Evolutionary conservation across 345 rosid species (phyloP).

Genomic region (Balakata baccata): DNA sequence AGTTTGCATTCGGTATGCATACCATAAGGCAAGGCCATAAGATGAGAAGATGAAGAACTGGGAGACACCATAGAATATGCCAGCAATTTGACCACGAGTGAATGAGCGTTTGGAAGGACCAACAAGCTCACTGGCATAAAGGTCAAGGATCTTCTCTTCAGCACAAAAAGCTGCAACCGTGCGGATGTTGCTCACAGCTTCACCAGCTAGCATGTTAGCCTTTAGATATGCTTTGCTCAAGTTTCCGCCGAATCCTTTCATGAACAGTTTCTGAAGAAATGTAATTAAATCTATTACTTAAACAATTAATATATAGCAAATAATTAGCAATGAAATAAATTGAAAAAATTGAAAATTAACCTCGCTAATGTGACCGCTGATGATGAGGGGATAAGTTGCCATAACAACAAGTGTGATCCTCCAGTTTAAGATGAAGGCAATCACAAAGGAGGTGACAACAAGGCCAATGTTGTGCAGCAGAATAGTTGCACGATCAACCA

Average conservation of each 20-base stretch:
- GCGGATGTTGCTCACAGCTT: conserved; percentile 88
- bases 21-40: conserved; percentile 96
- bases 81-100: conserved; percentile 87
- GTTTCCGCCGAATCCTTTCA: conserved; percentile 95
- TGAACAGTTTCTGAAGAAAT: conserved; percentile 70
- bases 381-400: conserved; percentile 77
- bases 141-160: conserved; percentile 77
- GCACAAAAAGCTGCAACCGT: conserved; percentile 94
- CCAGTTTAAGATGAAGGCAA: conserved; percentile 90
- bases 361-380: conserved; percentile 97
- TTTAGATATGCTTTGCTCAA: conserved; percentile 86
- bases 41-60: conserved; percentile 98
- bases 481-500: conserved; percentile 77
- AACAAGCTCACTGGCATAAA: conserved; percentile 67
- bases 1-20: neutral
- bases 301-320: conserved; percentile 1
- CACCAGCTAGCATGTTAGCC: conserved; percentile 96
- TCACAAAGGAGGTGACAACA: conserved; percentile 63
- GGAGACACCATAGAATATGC: conserved; percentile 79
- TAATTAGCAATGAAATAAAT: too few relatives aligned
- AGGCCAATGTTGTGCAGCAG: conserved; percentile 79
- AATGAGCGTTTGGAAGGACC: conserved; percentile 79
- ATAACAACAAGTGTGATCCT: conserved; percentile 84
- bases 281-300: neutral
- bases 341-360: conserved; percentile 27